Base-by-base conservation (phyloP, 2,329 filamentous ascomycete species). In the Paraphoma sp. region DNA sequence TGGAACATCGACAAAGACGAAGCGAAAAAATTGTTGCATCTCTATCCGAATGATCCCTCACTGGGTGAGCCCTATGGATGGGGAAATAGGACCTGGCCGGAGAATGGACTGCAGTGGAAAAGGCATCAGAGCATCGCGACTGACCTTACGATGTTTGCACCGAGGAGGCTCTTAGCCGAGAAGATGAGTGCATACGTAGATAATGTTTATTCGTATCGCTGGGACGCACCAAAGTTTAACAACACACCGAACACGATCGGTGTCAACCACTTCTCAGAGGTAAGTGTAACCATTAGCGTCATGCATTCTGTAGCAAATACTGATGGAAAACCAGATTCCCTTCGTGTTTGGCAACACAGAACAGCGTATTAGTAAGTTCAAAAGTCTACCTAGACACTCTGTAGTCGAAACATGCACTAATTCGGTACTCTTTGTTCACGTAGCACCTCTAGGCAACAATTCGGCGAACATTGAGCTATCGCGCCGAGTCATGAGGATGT, bases 61-160 rank as follows among this genome's bases (percentile, higher is more conserved):
- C 62, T 79, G 6, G 76, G 82, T 48, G 76, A 80, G 31, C 83
- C 83, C 0, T 78, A 71, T 48, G 67, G 67, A 2, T 70, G 68
- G 68, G 69, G 68, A 0, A 71, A 72, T 43, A 53, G 68, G 1
- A 72, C 67, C 11, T 72, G 70, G 70, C 70, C 70, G 0, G 59
- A 71, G 46, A 59, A 59, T 40, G 70, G 70, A 1, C 33, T 65
- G 29, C 70, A 72, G 48, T 72, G 63, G 48, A 72, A 72, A 38
- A 45, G 70, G 0, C 70, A 68, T 23, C 65, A 68, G 18, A 69
- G 68, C 38, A 70, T 71, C 12, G 68, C 70, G 3, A 69, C 66
- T 3, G 70, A 72, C 48, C 18, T 72, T 36, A 65, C 64, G 0
- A 72, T 71, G 67, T 71, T 59, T 54, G 70, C 66, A n/a, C 70